Conservation (phyloP, 2,329 filamentous ascomycete species). For the Sordariomycetes sp. region DNA sequence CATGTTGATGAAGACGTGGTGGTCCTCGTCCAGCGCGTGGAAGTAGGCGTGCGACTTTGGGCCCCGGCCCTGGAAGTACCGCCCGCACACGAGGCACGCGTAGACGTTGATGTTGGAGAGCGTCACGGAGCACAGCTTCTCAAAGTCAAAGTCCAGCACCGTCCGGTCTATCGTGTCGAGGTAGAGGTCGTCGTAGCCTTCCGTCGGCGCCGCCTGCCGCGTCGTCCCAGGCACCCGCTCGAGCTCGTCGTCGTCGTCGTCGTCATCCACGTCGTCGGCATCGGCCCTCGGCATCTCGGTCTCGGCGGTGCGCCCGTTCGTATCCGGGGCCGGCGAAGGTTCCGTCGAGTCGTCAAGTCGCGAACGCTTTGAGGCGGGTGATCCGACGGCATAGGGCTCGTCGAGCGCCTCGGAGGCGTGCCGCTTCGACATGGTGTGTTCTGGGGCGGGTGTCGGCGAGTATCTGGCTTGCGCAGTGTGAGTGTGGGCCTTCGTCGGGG, state of each 20-base stretch:
- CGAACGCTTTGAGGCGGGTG: conserved; percentile 46
- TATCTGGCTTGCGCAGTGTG: neutral
- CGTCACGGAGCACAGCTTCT: conserved; percentile 93
- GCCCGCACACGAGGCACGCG: conserved; percentile 93
- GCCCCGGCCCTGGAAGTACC: conserved; percentile 90
- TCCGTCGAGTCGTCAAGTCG: conserved; percentile 23
- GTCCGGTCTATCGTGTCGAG: conserved; percentile 92
- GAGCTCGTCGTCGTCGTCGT: conserved; percentile 19
- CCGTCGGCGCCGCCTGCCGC: conserved; percentile 65
- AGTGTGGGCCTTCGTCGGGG: neutral
- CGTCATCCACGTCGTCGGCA: conserved; percentile 18
- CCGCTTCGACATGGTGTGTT: conserved; percentile 27
- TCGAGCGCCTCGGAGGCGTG: conserved; percentile 48
- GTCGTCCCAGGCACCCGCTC: conserved; percentile 26
- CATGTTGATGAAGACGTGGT: conserved; percentile 99
- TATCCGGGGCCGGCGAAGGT: conserved; percentile 11
- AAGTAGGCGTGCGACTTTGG: conserved; percentile 95
- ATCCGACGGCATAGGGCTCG: conserved; percentile 37
- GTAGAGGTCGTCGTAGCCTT: conserved; percentile 90
- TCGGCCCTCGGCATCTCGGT: conserved; percentile 12
- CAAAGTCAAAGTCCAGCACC: conserved; percentile 95
- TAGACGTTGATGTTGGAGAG: conserved; percentile 98
- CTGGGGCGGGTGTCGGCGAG: neutral
- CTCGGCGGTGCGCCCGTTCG: conserved; percentile 15
- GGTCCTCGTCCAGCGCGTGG: conserved; percentile 85